Evolutionary conservation across 208 protist species (phyloP), one percentile per base, ranked within the genome.

Genomic region (Wallacemonas collosoma): DNA sequence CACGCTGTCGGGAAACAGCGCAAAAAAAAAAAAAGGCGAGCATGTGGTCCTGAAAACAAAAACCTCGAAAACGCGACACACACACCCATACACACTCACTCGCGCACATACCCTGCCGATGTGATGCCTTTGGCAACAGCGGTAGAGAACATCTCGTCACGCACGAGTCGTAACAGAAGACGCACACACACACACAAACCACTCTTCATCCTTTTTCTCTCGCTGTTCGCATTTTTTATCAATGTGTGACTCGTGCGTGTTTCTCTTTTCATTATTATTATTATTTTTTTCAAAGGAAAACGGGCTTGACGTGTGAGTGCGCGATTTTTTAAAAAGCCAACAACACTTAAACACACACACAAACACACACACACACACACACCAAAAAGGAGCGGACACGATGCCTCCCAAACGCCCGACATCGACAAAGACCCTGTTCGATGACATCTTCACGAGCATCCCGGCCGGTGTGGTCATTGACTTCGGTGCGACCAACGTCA

Each of bases 391-490:
- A 26, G 26, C 26, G 26, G 11, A 55, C 26, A 7, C 17, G 4
- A 86, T 86, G 77, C 81, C 71, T 36, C 74, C 77, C 1, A 86
- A 73, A n/a, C 57, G 64, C 50, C 54, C 86, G 6, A 81, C 75
- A 1, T 88, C 83, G 1, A 74, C 70, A 3, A 86, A 86, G 47
- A 94, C 89, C 17, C 76, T 94, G 0, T 94, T 94, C 70, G 89
- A 94, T 61, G 85, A 79, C 9, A 68, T 94, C 41, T 94, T 94
- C 61, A 74, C 75, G 15, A 78, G 73, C 50, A 85, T 94, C 36
- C 89, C 89, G 0, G 82, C 82, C 0, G 78, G 89, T 73, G 80
- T 83, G 2, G 67, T 82, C 54, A 76, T 94, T 8, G 73, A 94
- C 72, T 84, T 80, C 8, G 86, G 86, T 12, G 80, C 89, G 17